Conservation (phyloP, 2,329 filamentous ascomycete genomes). For the Aureobasidium uvarum region DNA sequence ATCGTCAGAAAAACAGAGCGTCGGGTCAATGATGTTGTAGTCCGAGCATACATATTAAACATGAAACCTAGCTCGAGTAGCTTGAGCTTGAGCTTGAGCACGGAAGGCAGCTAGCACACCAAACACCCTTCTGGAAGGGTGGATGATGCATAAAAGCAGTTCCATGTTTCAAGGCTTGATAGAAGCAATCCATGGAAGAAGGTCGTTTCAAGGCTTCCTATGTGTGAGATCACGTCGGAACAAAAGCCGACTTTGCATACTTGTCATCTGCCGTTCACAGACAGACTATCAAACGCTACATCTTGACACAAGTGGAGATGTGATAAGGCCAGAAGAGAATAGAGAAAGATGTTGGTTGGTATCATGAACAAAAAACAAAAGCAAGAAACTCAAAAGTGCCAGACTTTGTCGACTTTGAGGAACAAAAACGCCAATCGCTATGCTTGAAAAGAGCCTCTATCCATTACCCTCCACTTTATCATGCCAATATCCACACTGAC, state of each 20-base stretch:
- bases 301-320: too few species aligned
- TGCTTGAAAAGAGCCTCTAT: background rate
- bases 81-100: background rate
- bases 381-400: background rate
- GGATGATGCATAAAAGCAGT: background rate
- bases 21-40: background rate
- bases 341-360: background rate
- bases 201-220: background rate
- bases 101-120: background rate
- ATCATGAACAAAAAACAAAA: background rate
- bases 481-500: conserved; percentile 1
- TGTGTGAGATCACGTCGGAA: too few species aligned
- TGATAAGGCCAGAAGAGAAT: background rate
- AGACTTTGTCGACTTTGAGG: background rate
- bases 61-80: background rate
- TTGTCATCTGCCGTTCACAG: too few species aligned
- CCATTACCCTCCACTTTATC: background rate
- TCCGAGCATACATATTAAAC: background rate
- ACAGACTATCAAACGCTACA: too few species aligned
- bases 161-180: background rate
- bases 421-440: conserved; percentile 15
- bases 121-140: background rate
- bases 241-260: too few species aligned
- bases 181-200: background rate
- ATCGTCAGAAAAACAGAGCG: background rate